Conservation (phyloP, 192 early-diverging fungal species). For the Gamsiella multidivaricata region DNA sequence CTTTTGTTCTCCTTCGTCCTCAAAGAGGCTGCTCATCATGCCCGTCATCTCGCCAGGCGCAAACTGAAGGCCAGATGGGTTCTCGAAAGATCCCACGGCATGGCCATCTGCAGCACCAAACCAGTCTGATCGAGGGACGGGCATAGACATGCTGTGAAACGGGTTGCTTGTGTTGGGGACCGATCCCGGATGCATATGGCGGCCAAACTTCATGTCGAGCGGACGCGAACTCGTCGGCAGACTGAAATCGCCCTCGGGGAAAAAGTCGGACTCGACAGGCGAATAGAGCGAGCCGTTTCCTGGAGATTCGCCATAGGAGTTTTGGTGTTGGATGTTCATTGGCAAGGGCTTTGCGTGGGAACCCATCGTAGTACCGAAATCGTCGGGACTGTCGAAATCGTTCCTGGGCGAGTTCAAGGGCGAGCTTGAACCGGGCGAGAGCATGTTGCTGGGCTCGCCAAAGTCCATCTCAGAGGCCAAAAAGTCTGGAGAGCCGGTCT, state of each 20-base stretch:
- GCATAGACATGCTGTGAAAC: slow-evolving; percentile 54
- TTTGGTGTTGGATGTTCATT: slow-evolving; percentile 39
- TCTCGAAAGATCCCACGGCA: slow-evolving; percentile 44
- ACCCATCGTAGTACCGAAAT: slow-evolving; percentile 23
- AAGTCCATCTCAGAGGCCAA: slow-evolving; percentile 53
- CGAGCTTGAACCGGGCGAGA: slow-evolving; percentile 54
- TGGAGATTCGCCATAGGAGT: slow-evolving; percentile 52
- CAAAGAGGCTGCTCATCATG: slow-evolving; percentile 58
- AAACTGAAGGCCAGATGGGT: slow-evolving; percentile 46
- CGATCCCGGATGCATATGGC: slow-evolving; percentile 40
- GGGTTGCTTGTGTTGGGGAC: slow-evolving; percentile 22
- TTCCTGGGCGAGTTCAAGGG: slow-evolving; percentile 52
- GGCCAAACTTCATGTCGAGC: slow-evolving; percentile 52
- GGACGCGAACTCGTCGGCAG: slow-evolving; percentile 37
- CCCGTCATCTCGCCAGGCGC: slow-evolving; percentile 37
- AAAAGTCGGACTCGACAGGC: slow-evolving; percentile 44
- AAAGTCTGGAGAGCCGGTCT: slow-evolving; percentile 52
- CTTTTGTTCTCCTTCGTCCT: slow-evolving; percentile 63
- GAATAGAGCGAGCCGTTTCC: slow-evolving; percentile 50
- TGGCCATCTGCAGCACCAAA: slow-evolving; percentile 48
- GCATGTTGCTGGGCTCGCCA: slow-evolving; percentile 45
- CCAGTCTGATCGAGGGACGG: slow-evolving; percentile 49
- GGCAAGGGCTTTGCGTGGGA: slow-evolving; percentile 41
- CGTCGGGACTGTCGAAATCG: slow-evolving; percentile 53
- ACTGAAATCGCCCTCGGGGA: slow-evolving; percentile 53